These are phyloP conservation scores for Brassica juncea DNA, from an alignment of 345 rosid genomes.

Conservation along the genomic window DNA sequence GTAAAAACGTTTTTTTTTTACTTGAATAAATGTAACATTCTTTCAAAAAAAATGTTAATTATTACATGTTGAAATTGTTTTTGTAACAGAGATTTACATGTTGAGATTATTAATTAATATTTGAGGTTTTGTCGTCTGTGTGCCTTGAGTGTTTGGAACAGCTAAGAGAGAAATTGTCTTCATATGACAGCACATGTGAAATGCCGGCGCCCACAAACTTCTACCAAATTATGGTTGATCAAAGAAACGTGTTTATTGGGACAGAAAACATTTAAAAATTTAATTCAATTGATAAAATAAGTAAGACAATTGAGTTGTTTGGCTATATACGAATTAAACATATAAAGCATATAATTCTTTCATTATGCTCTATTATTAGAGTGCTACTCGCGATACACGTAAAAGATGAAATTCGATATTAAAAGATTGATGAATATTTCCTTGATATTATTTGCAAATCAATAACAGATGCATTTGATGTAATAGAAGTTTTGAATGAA, in stretches of 20 bases:
- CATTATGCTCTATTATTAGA: not conserved
- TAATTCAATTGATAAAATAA: not conserved
- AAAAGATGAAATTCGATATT: not conserved
- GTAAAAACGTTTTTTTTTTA: too few relatives aligned
- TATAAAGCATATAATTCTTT: too few relatives aligned
- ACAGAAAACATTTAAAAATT: not conserved
- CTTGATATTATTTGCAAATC: too few relatives aligned
- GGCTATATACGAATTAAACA: too few relatives aligned
- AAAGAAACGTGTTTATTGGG: constrained; percentile 1
- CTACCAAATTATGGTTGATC: not conserved
- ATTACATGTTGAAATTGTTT: constrained; percentile 9
- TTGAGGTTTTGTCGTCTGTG: constrained; percentile 14
- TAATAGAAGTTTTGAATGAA: too few relatives aligned
- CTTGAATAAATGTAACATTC: too few relatives aligned
- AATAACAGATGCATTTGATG: too few relatives aligned
- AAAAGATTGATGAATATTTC: too few relatives aligned
- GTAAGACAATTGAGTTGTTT: not conserved
- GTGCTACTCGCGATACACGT: not conserved
- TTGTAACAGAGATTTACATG: not conserved
- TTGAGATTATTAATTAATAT: not conserved
- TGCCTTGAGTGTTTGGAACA: constrained; percentile 7
- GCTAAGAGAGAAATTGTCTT: constrained; percentile 11
- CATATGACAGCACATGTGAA: constrained; percentile 16
- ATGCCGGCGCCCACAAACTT: constrained; percentile 3
- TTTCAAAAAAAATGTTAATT: constrained; percentile 8